A percentile compares a stretch with the other conserved stretches of the same genome.
phyloP scores from a whole-genome alignment of 2,329 filamentous ascomycete genomes.

The Canariomyces notabilis region DNA sequence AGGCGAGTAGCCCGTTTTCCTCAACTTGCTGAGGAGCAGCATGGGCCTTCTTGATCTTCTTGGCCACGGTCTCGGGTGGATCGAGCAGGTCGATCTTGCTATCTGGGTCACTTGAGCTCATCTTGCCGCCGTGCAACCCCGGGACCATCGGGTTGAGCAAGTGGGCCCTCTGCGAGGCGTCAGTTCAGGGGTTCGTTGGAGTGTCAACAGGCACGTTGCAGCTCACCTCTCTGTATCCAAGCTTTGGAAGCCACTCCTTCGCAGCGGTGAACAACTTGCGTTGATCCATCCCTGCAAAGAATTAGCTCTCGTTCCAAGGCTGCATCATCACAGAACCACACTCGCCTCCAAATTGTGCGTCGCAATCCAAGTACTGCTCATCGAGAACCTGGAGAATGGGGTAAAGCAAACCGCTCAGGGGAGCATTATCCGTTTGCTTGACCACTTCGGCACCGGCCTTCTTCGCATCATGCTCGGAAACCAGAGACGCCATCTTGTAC shows the following conservation, averaged over 20 bases:
- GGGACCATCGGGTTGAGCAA: constrained; percentile 72
- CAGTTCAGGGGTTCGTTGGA: constrained; percentile 8
- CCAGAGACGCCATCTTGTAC: constrained; percentile 66
- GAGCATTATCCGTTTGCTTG: constrained; percentile 78
- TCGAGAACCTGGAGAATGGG: constrained; percentile 86
- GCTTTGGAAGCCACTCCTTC: constrained; percentile 75
- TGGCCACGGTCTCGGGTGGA: constrained; percentile 63
- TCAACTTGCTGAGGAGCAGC: constrained; percentile 71
- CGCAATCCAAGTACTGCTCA: constrained; percentile 81
- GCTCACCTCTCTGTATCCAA: constrained; percentile 66
- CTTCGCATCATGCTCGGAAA: constrained; percentile 75
- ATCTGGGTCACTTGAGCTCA: constrained; percentile 71
- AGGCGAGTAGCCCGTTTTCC: constrained; percentile 79
- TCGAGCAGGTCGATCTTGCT: constrained; percentile 95
- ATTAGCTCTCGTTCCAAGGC: too few relatives aligned
- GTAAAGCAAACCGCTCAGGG: constrained; percentile 71
- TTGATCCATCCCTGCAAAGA: too few relatives aligned
- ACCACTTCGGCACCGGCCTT: constrained; percentile 92
- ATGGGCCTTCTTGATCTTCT: constrained; percentile 82
- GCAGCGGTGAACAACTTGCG: constrained; percentile 84
- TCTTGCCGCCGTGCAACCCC: constrained; percentile 79
- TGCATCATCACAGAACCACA: too few relatives aligned
- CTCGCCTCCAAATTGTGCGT: constrained; percentile 84
- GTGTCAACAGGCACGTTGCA: not conserved
- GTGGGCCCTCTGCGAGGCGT: constrained; percentile 42